Evolutionary conservation across 331 rosid genomes (phyloP).

Genomic region (Saraca asoca): DNA sequence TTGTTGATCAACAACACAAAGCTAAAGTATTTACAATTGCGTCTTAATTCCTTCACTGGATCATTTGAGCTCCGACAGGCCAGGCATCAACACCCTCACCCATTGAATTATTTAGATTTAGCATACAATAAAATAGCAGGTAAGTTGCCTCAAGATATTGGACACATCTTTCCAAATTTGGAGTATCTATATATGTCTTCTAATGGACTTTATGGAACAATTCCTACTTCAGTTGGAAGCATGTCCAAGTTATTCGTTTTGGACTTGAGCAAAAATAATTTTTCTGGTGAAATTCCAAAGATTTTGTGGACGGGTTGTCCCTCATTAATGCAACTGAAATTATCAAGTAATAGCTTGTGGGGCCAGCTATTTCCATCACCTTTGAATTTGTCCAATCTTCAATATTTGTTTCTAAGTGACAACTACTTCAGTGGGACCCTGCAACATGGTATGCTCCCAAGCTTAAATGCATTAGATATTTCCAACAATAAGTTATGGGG

Average conservation of each 20-base stretch:
- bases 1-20: neutral
- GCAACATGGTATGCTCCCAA: neutral
- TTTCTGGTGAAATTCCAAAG: neutral
- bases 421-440: neutral
- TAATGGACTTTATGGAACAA: slow-evolving; percentile 6
- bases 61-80: neutral
- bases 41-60: neutral
- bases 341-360: neutral
- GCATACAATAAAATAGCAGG: slow-evolving; percentile 1
- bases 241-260: neutral
- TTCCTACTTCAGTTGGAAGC: slow-evolving; percentile 6
- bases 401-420: neutral
- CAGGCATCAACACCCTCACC: too few relatives aligned
- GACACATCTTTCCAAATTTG: neutral
- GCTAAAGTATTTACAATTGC: neutral
- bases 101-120: neutral
- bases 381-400: neutral
- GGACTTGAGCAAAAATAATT: neutral
- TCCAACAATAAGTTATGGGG: neutral
- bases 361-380: neutral
- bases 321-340: neutral
- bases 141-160: neutral
- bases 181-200: neutral
- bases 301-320: neutral
- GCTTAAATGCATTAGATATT: neutral